Evolutionary conservation across 768 basidiomycete species (phyloP).

Genomic region (Pleurotus tuber-regium): DNA sequence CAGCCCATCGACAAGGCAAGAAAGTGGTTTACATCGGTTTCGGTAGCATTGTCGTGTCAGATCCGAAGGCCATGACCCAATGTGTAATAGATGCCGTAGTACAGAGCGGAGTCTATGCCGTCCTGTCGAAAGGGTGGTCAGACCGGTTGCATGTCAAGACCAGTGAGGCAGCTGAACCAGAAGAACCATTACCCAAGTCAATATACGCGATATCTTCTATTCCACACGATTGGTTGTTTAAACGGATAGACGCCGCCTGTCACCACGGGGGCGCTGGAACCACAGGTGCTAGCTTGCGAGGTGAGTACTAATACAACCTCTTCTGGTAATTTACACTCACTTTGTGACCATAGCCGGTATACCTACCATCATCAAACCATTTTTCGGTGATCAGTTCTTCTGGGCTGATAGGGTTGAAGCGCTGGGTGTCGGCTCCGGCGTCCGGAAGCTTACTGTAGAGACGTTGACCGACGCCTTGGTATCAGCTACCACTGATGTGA

Average conservation of each 20-base stretch:
- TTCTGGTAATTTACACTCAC: not conserved
- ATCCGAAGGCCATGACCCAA: slow-evolving; percentile 89
- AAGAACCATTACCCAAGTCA: slow-evolving; percentile 71
- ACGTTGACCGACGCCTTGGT: slow-evolving; percentile 74
- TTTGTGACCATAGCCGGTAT: slow-evolving; percentile 61
- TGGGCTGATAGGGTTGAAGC: slow-evolving; percentile 99
- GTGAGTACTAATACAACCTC: slow-evolving; percentile 37
- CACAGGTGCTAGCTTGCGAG: slow-evolving; percentile 90
- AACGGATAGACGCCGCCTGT: slow-evolving; percentile 91
- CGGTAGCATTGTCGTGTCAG: slow-evolving; percentile 95
- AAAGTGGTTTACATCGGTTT: slow-evolving; percentile 98
- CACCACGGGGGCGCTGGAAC: slow-evolving; percentile 99
- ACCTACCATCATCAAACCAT: slow-evolving; percentile 94
- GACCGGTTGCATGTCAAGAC: slow-evolving; percentile 77
- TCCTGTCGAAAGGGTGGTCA: slow-evolving; percentile 98
- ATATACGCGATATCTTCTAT: slow-evolving; percentile 85
- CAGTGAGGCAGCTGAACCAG: slow-evolving; percentile 54
- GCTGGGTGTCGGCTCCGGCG: slow-evolving; percentile 83
- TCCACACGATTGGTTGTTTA: slow-evolving; percentile 96
- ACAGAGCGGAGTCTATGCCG: slow-evolving; percentile 84
- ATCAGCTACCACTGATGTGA: slow-evolving; percentile 81
- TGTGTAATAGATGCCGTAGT: slow-evolving; percentile 87
- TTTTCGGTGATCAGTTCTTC: slow-evolving; percentile 98
- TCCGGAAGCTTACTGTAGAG: slow-evolving; percentile 84
- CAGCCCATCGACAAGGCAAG: slow-evolving; percentile 70